Percentiles rank a stretch among this genome's conserved stretches.
Evolutionary conservation across 192 early-diverging fungal species (phyloP).

Genomic region (Spizellomyces punctatus): DNA sequence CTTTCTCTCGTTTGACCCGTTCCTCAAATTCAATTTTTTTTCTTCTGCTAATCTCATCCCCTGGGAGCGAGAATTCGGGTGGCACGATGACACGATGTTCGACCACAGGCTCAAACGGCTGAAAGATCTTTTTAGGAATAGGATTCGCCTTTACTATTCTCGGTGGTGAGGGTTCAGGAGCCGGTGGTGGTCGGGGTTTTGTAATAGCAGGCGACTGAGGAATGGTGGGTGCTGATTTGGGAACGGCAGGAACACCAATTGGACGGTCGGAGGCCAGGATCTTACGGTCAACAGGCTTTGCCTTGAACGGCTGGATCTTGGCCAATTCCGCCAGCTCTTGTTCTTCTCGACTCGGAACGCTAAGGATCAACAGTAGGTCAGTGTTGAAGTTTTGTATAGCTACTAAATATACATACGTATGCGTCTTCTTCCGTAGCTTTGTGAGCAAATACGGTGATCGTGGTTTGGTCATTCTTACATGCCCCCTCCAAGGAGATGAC

Average conservation of each 20-base stretch:
- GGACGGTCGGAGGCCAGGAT: constrained; percentile 32
- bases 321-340: constrained; percentile 34
- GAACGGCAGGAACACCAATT: constrained; percentile 28
- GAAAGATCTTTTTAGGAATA: constrained; percentile 20
- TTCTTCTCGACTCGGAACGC: constrained; percentile 41
- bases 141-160: constrained; percentile 53
- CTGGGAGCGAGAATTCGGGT: constrained; percentile 58
- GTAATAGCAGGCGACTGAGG: constrained; percentile 47
- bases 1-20: constrained; percentile 32
- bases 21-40: constrained; percentile 60
- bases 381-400: neutral
- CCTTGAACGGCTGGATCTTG: constrained; percentile 49
- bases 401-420: constrained; percentile 30
- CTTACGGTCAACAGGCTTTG: constrained; percentile 42
- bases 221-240: constrained; percentile 35
- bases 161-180: constrained; percentile 22
- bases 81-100: constrained; percentile 40
- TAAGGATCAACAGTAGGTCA: constrained; percentile 2
- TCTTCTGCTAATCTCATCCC: constrained; percentile 58
- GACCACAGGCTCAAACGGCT: constrained; percentile 31
- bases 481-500: constrained; percentile 17
- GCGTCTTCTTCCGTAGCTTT: constrained; percentile 40
- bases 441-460: constrained; percentile 49
- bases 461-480: constrained; percentile 41
- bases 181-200: constrained; percentile 35